Evolutionary conservation across 1,139 yeast genomes (phyloP).

Genomic region (Pichia sp.): DNA sequence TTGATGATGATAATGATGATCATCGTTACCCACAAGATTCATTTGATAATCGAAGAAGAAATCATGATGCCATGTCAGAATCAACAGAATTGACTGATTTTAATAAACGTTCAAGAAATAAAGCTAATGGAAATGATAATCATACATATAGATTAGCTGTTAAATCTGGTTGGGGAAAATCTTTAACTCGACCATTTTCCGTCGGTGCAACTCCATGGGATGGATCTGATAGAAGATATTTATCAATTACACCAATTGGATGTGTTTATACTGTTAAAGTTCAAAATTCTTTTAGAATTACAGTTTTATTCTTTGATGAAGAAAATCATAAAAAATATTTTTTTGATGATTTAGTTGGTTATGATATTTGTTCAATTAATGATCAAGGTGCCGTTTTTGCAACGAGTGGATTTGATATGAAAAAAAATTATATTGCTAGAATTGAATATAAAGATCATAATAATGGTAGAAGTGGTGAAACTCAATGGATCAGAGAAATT

Average conservation of each 20-base stretch:
- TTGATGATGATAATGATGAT: constrained; percentile 35
- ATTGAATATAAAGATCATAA: constrained; percentile 39
- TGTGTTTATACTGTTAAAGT: constrained; percentile 70
- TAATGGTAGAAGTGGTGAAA: constrained; percentile 28
- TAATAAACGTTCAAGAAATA: constrained; percentile 16
- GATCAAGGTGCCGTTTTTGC: constrained; percentile 64
- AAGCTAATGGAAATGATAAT: background rate
- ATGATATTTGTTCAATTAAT: constrained; percentile 72
- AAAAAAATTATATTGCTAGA: constrained; percentile 24
- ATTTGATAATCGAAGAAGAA: constrained; percentile 12
- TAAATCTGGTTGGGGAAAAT: constrained; percentile 12
- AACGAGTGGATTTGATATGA: constrained; percentile 31
- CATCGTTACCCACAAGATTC: constrained; percentile 35
- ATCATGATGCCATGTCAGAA: constrained; percentile 10
- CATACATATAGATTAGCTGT: constrained; percentile 2
- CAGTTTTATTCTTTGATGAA: constrained; percentile 82
- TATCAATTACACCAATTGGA: constrained; percentile 77
- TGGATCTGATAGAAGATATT: constrained; percentile 55
- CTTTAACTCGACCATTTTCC: constrained; percentile 35
- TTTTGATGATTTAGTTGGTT: constrained; percentile 68
- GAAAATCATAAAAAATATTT: constrained; percentile 78
- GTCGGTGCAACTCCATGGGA: constrained; percentile 88
- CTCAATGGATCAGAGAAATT: constrained; percentile 37
- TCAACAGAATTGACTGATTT: constrained; percentile 22
- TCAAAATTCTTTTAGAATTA: constrained; percentile 42